Evolutionary conservation across 768 basidiomycete genomes (phyloP).

Genomic region (Hygrocybe punicea): DNA sequence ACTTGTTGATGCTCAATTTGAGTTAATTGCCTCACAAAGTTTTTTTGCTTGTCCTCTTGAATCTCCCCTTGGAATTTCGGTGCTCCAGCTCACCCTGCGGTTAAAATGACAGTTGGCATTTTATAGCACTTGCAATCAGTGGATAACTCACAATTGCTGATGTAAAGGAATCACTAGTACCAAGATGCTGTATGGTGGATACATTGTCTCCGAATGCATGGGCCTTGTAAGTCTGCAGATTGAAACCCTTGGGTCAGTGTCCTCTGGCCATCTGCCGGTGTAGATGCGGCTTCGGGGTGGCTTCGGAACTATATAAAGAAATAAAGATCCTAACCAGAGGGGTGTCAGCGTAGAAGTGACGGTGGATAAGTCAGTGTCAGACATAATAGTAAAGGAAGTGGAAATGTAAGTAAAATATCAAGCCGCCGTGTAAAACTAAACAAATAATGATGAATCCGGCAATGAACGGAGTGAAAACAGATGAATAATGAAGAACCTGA

Average conservation of each 20-base stretch:
- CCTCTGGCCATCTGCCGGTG: not conserved
- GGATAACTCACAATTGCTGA: constrained; percentile 29
- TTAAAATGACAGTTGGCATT: not conserved
- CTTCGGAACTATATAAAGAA: too few relatives aligned
- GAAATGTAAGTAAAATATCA: too few relatives aligned
- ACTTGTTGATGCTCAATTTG: constrained; percentile 16
- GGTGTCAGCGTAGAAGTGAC: too few relatives aligned
- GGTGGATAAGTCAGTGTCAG: too few relatives aligned
- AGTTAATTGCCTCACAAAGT: constrained; percentile 16
- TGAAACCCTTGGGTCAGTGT: constrained; percentile 18
- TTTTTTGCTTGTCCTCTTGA: constrained; percentile 26
- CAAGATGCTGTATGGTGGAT: constrained; percentile 21
- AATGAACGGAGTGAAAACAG: too few relatives aligned
- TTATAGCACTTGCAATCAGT: constrained; percentile 6
- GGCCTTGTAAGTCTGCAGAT: constrained; percentile 32
- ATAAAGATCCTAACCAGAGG: too few relatives aligned
- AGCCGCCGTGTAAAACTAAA: too few relatives aligned
- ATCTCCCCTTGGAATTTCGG: constrained; percentile 26
- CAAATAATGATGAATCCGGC: too few relatives aligned
- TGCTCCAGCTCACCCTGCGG: constrained; percentile 36
- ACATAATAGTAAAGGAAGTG: too few relatives aligned
- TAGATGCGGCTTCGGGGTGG: too few relatives aligned
- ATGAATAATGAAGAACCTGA: too few relatives aligned
- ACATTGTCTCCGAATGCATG: constrained; percentile 37
- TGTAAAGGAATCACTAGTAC: constrained; percentile 36